Evolutionary conservation across 2,329 filamentous ascomycete genomes (phyloP), one percentile per base, ranked within the genome.

Genomic region (Penicillium italicum): DNA sequence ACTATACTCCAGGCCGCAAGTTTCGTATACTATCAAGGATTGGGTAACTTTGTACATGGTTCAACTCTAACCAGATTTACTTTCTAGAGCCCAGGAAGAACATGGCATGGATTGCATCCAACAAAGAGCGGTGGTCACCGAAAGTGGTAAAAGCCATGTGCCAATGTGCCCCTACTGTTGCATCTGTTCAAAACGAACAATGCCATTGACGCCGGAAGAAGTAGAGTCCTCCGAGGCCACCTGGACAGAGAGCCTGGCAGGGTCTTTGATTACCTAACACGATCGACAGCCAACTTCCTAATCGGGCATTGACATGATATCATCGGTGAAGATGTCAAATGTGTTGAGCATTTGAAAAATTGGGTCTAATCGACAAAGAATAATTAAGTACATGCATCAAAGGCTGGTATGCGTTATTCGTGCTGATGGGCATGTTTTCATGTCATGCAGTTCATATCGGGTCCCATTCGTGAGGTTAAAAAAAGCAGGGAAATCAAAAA

Each of bases 381-480:
- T 22, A 34, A 49, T 53, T 47, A 53, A 49, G 44, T 53, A 43
- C 50, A 56, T 43, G 43, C 26, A 22, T 20, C 33, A 18, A 51
- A 20, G 30, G 51, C 11, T 42, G 5, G 26, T 43, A 49, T 48
- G 43, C 47, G 18, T 56, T 24, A 53, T 20, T 65, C 58, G 41
- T 65, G 56, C 62, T 56, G 53, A 28, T 45, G 31, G 57, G 54
- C 40, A 60, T 53, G 28, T 26, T 18, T 16, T 4, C 28, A 50
- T 44, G 20, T n/a, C 48, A 24, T 50, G 30, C 28, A 50, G 48
- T 38, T 50, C 14, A 33, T 43, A 43, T 43, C 37, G 30, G 30
- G 26, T 55, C 50, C 37, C 22, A 40, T 53, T 61, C 56, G 41
- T 56, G 26, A 48, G 30, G 18, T 9, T 24, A 37, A 33, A 26